Evolutionary conservation across 2,329 filamentous ascomycete genomes (phyloP).

Genomic region (Zymoseptoria pseudotritici): DNA sequence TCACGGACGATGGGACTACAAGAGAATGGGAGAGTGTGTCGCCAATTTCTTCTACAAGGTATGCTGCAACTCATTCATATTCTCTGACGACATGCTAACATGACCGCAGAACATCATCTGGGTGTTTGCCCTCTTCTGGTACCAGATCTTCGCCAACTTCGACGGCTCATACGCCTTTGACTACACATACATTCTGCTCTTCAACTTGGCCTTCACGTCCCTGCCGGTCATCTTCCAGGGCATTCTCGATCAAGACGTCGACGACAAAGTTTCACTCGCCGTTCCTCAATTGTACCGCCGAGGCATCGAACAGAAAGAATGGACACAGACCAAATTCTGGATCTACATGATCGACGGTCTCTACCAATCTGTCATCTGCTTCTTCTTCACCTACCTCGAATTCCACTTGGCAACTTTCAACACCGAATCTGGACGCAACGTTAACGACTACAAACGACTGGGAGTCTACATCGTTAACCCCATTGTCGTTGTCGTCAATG

Average conservation of each 20-base stretch:
- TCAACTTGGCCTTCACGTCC: conserved; percentile 95
- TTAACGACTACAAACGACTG: conserved; percentile 75
- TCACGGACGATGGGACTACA: conserved; percentile 94
- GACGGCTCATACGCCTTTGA: conserved; percentile 97
- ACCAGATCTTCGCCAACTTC: conserved; percentile 89
- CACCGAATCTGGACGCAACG: conserved; percentile 62
- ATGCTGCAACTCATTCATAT: conserved; percentile 2
- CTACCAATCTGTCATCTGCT: conserved; percentile 90
- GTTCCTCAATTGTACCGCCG: conserved; percentile 93
- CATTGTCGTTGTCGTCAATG: conserved; percentile 80
- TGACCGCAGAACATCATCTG: conserved; percentile 75
- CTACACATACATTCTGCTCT: conserved; percentile 93
- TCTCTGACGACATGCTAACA: conserved; percentile 19
- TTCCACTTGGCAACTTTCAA: conserved; percentile 63
- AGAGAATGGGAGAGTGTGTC: conserved; percentile 83
- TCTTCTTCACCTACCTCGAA: conserved; percentile 83
- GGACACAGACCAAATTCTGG: conserved; percentile 96
- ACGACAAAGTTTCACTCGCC: conserved; percentile 84
- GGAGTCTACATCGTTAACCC: conserved; percentile 81
- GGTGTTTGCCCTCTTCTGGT: conserved; percentile 97
- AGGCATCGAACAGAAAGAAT: conserved; percentile 92
- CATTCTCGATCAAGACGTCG: conserved; percentile 93
- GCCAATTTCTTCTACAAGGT: conserved; percentile 99
- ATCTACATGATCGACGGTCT: conserved; percentile 90
- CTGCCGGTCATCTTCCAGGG: conserved; percentile 92